Evolutionary conservation across 75 land plant genomes (phyloP), one percentile per base, ranked within the genome.

Genomic region (Adiantum capillusveneris): DNA sequence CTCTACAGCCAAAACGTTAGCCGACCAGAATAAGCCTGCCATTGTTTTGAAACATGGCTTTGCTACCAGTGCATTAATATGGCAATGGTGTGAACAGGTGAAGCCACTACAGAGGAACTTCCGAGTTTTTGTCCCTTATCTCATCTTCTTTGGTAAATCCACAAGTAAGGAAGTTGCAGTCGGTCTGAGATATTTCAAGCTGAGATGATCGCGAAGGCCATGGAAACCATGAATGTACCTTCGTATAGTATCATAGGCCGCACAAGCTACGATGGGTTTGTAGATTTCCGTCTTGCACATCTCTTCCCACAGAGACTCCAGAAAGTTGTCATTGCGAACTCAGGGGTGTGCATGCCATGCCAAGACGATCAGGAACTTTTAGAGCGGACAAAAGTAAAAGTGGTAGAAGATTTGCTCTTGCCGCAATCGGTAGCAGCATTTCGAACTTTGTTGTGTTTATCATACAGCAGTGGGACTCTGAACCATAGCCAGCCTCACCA

Each of bases 261-360:
- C 28, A 83, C 84, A 22, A 90, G 96, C 66, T 90, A 90, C 69
- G 96, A 92, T 17, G 96, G 96, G 1, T 78, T 90, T 59, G 92
- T 90, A 48, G 92, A 87, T 41, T 90, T 84, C 74, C 70, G 60
- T 29, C 31, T 90, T 78, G 87, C 82, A 29, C 31, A 44, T 31
- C 42, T 69, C 58, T 69, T 59, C 52, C 80, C 80, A 27, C 64
- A 60, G 44, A 29, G 68, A 46, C 78, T 90, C 59, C 83, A 75
- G 68, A 78, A 62, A 51, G 82, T 90, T 66, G 84, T 86, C 59
- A 75, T 83, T 24, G 87, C 91, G 9, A 83, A 84, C 75, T 90
- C 96, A 6, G 87, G 71, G 9, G 64, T 83, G 50, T 70, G 72
- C 53, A 68, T 70, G 77, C 11, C 22, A 22, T 61, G 29, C 34